A percentile compares a stretch with the other conserved stretches of the same genome.
These are phyloP conservation scores for Eimeria brunetti DNA, from an alignment of 169 alveolate genomes.

Conservation along the genomic window DNA sequence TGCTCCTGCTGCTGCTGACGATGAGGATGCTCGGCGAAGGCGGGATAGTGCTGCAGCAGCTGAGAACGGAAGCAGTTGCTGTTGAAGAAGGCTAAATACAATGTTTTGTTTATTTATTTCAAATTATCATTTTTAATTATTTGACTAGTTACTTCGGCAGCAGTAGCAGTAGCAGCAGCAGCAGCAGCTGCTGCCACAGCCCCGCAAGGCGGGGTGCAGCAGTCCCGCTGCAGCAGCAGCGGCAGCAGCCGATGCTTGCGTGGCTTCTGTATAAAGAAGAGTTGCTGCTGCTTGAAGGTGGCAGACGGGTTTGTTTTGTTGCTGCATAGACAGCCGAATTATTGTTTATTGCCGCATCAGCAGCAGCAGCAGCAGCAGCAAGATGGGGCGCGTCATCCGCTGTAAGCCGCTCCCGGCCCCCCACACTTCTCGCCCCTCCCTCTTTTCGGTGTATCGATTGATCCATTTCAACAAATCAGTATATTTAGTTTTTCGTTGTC, in stretches of 20 bases:
- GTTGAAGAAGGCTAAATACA: neutral
- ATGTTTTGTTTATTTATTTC: too few relatives aligned
- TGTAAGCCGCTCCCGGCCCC: constrained; percentile 29
- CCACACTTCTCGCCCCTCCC: neutral
- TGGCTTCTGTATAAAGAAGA: neutral
- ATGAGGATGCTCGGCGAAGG: neutral
- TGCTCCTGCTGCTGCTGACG: neutral
- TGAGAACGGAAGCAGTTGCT: too few relatives aligned
- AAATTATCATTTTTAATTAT: too few relatives aligned
- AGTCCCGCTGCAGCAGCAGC: constrained; percentile 27
- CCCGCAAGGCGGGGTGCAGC: constrained; percentile 16
- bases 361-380: constrained; percentile 16
- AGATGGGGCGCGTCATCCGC: constrained; percentile 51
- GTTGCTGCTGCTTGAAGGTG: neutral
- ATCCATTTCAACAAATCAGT: neutral
- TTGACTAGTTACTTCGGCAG: neutral
- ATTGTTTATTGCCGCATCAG: neutral
- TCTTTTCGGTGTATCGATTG: neutral
- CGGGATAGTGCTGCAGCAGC: neutral
- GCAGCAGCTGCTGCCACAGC: constrained; percentile 4
- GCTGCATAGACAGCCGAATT: neutral
- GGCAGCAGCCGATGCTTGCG: constrained; percentile 12
- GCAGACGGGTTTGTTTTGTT: constrained; percentile 2
- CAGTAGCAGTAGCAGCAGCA: neutral
- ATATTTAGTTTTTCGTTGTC: too few relatives aligned